These are phyloP conservation scores for Biscutella laevigata DNA, from an alignment of 441 rosid species.

Conservation along the genomic window DNA sequence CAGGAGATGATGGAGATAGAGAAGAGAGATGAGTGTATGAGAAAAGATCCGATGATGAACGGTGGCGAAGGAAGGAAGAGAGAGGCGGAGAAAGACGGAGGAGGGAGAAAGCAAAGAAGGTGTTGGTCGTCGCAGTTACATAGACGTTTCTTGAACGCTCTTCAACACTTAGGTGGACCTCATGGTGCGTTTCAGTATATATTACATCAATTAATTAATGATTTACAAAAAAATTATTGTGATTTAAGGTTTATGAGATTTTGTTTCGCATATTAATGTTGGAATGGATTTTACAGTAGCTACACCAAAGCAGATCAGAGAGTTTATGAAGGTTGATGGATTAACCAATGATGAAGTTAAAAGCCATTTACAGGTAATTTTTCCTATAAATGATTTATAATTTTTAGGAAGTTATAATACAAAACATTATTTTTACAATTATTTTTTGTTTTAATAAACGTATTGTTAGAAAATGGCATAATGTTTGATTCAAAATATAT, in stretches of 20 bases:
- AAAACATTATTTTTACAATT: too few relatives aligned
- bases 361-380: constrained; percentile 97
- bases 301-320: constrained; percentile 86
- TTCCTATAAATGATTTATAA: too few relatives aligned
- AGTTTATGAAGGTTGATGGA: constrained; percentile 90
- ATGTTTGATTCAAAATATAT: too few relatives aligned
- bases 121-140: constrained; percentile 91
- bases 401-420: too few relatives aligned
- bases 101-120: constrained; percentile 53
- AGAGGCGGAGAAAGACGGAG: constrained; percentile 23
- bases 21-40: constrained; percentile 51
- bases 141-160: constrained; percentile 65
- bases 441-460: too few relatives aligned
- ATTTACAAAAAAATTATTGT: not conserved
- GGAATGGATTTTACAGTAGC: constrained; percentile 45
- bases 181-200: constrained; percentile 38
- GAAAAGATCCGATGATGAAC: not conserved
- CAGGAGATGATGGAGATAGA: constrained; percentile 31
- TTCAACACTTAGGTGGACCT: constrained; percentile 87
- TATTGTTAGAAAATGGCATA: too few relatives aligned
- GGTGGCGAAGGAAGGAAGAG: constrained; percentile 22
- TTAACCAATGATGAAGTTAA: constrained; percentile 92
- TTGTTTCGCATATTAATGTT: constrained; percentile 2
- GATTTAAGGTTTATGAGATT: not conserved
- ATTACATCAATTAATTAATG: not conserved